Evolutionary conservation across 2,329 filamentous ascomycete species (phyloP), one percentile per base, ranked within the genome.

Genomic region (Thelonectria blattea): DNA sequence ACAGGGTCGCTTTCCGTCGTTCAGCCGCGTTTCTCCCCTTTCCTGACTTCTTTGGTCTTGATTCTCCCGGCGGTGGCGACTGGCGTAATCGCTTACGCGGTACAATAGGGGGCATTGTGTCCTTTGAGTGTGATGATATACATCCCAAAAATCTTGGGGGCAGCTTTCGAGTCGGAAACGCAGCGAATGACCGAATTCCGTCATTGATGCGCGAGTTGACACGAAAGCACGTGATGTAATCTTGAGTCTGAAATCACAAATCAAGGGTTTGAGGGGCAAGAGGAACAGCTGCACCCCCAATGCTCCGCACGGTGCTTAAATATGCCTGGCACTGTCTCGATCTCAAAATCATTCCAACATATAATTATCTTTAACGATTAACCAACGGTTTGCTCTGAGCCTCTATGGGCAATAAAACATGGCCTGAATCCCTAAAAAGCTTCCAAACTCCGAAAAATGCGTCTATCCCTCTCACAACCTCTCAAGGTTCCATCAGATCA

Each of bases 21-120:
- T 61, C 65, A 17, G 64, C 45, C 9, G 59, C 51, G 32, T 51
- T 34, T 59, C 56, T 74, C 58, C 60, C 58, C 68, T 71, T 62
- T 56, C 50, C 56, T 22, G 22, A 47, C 46, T 64, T 78, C 75
- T 47, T 73, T 63, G 61, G 47, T 70, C 50, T 72, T 30, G 56
- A 46, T 24, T 68, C 60, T 43, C 68, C 64, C 43, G 70, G 71
- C 18, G 69, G 68, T 0, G 82, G 77, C 2, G 85, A 74, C 17
- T 72, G 84, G 61, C 82, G 84, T 66, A 86, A 69, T 62, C 88
- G 84, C 77, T 92, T 93, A 67, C 88, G 86, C 50, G 88, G 82
- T 15, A 91, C 81, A 65, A 85, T 78, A 22, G 90, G 89, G 70
- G 90, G 88, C 89, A 92, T 92, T 42, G 50, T 72, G 22, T 59